Evolutionary conservation across 1,284 basidiomycete species (phyloP).

Genomic region (Schizopora paradoxa): DNA sequence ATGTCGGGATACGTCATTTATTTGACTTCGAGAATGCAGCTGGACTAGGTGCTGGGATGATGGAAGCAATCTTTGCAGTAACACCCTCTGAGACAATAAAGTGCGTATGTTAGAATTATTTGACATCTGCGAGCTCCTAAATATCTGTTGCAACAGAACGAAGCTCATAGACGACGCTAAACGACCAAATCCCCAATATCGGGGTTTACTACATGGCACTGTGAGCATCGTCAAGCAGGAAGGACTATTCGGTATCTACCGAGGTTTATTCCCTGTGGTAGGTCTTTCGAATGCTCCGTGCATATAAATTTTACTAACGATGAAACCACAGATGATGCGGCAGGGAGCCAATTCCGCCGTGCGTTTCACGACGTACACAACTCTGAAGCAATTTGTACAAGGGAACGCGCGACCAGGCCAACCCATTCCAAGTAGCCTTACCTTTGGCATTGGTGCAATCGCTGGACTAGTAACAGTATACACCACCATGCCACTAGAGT

Average conservation of each 20-base stretch:
- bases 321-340: conserved; percentile 74
- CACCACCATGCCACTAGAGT: conserved; percentile 92
- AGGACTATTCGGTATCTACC: conserved; percentile 79
- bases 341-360: conserved; percentile 97
- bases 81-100: conserved; percentile 99
- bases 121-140: conserved; percentile 1
- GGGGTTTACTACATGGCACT: conserved; percentile 87
- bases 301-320: conserved; percentile 1
- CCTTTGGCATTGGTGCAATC: conserved; percentile 90
- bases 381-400: conserved; percentile 88
- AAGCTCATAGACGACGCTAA: conserved; percentile 96
- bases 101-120: conserved; percentile 40
- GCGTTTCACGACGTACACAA: conserved; percentile 94
- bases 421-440: conserved; percentile 80
- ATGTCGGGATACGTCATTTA: too few relatives aligned
- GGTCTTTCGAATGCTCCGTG: conserved; percentile 27
- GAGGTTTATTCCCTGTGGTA: conserved; percentile 92
- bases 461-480: conserved; percentile 96
- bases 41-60: conserved; percentile 92
- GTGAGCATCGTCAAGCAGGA: conserved; percentile 79
- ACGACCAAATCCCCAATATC: conserved; percentile 77
- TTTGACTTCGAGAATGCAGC: conserved; percentile 56
- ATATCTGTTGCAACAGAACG: conserved; percentile 56
- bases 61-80: conserved; percentile 91
- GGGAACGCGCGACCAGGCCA: conserved; percentile 81